These are phyloP conservation scores for Neurospora crassa DNA, from an alignment of 2,329 filamentous ascomycete genomes.

Conservation along the genomic window DNA sequence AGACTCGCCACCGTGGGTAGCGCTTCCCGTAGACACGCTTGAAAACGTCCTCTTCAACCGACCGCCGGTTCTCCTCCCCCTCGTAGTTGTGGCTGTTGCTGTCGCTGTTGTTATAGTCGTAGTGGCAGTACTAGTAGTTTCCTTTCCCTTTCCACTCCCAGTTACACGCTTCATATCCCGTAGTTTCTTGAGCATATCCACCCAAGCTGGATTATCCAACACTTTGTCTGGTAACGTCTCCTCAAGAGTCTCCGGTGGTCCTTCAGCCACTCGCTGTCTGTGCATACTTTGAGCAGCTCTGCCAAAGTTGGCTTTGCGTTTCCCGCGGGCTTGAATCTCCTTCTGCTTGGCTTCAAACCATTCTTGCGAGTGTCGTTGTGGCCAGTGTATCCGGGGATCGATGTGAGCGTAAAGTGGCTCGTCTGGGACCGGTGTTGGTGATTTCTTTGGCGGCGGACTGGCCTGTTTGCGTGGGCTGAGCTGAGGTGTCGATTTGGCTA, in stretches of 20 bases:
- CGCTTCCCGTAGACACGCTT: background rate
- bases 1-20: background rate
- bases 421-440: conserved; percentile 13
- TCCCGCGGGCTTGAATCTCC: conserved; percentile 40
- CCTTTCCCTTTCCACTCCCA: background rate
- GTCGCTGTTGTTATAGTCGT: background rate
- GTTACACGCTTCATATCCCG: background rate
- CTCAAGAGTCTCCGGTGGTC: conserved; percentile 13
- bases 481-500: background rate
- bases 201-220: conserved; percentile 34
- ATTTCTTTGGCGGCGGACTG: conserved; percentile 8
- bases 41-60: background rate
- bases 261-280: conserved; percentile 19
- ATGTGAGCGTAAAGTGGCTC: conserved; percentile 33
- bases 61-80: background rate
- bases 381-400: conserved; percentile 42
- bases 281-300: conserved; percentile 30
- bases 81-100: background rate
- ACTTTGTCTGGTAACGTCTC: conserved; percentile 35
- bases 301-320: conserved; percentile 42
- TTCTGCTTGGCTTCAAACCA: conserved; percentile 39
- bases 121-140: background rate
- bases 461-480: background rate
- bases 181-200: conserved; percentile 26
- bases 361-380: conserved; percentile 29